Evolutionary conservation across 2,329 filamentous ascomycete genomes (phyloP).

Genomic region (Orbilia brochopaga): DNA sequence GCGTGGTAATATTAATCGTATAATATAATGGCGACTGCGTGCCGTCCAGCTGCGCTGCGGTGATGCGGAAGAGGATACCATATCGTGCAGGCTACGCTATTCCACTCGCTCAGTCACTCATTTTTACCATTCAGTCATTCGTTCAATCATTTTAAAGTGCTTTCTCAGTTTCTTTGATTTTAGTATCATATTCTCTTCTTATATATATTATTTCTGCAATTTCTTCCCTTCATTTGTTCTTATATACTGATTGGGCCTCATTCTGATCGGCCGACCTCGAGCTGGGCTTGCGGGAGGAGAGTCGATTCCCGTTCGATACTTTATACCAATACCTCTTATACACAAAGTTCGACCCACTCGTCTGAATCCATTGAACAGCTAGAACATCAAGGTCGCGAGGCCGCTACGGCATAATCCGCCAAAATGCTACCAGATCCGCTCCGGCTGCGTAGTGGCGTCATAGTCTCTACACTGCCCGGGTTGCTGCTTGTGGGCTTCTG

Average conservation of each 20-base stretch:
- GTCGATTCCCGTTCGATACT: neutral
- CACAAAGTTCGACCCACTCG: too few species aligned
- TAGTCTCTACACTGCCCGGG: constrained; percentile 36
- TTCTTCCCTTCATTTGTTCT: constrained; percentile 9
- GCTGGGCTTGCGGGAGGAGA: constrained; percentile 1
- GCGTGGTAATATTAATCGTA: neutral
- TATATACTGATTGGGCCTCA: neutral
- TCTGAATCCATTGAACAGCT: too few species aligned
- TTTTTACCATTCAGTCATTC: constrained; percentile 28
- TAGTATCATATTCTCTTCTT: neutral
- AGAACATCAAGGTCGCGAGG: too few species aligned
- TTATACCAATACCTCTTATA: too few species aligned
- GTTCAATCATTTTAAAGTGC: constrained; percentile 6
- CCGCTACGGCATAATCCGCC: too few species aligned
- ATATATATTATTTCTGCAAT: constrained; percentile 17
- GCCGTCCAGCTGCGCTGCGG: constrained; percentile 50
- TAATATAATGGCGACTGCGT: constrained; percentile 16
- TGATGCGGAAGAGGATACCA: constrained; percentile 13
- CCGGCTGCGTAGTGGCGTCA: constrained; percentile 41
- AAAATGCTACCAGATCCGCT: constrained; percentile 40
- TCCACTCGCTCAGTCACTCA: constrained; percentile 29
- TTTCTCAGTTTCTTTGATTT: neutral
- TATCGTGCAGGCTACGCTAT: constrained; percentile 47
- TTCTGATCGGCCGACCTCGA: constrained; percentile 16
- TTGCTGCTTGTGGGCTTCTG: constrained; percentile 38